Evolutionary conservation across 2,329 filamentous ascomycete genomes (phyloP), one percentile per base, ranked within the genome.

Genomic region (Pseudogymnoascus sp.): DNA sequence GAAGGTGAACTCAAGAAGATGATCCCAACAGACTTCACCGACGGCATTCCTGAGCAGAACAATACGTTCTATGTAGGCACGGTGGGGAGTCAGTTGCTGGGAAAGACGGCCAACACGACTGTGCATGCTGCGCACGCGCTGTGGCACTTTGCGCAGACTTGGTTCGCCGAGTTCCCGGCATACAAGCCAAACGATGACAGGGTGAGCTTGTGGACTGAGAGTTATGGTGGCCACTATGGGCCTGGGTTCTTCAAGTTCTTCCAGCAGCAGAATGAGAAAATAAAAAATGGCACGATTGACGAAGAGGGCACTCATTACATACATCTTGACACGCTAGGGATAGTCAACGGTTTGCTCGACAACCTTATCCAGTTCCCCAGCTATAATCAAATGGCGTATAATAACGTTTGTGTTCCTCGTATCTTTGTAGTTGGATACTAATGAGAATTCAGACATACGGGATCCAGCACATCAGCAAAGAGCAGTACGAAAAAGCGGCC

Each of bases 281-380:
- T 81, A 8, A 68, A 71, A 16, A 79, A 76, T 58, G 81, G 83
- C 3, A 71, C 76, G 1, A 64, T 83, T 2, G 70, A 78, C 6
- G 72, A 70, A 11, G 78, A 80, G 61, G 76, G 73, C 31, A 83
- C 81, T 1, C 73, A 85, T 6, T 78, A 82, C 29, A 80, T 88
- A 58, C 78, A 81, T 61, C 75, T 91, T 5, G 76, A 77, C 16
- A 82, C 86, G 0, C 72, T 91, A 0, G 87, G 87, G 23, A 87
- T 91, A 64, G 76, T 89, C 63, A 89, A 90, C 70, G 88, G 86
- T 11, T 81, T 85, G 63, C 74, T 90, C 29, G 89, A 91, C 68
- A 76, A 80, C 64, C 69, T 83, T 14, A 76, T 83, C 1, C 83
- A 89, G 71, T 74, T 76, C 26, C 19, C 49, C 16, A 55, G 52